Conservation (phyloP, 2,329 filamentous ascomycete species). For the Calonectria pseudoturangicola region DNA sequence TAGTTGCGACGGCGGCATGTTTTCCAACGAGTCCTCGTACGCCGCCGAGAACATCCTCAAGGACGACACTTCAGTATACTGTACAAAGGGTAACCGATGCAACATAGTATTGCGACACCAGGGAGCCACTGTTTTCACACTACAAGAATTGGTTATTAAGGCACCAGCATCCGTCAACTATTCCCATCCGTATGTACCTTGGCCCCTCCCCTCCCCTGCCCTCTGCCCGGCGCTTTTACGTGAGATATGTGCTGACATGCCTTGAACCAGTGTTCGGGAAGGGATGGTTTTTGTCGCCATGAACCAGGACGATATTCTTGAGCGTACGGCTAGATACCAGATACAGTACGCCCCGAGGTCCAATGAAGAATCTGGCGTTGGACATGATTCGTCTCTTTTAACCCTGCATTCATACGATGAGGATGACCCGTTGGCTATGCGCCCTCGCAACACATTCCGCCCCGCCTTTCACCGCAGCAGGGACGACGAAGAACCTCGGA, state of each 20-base stretch:
- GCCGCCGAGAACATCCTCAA: constrained; percentile 88
- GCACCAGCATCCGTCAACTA: constrained; percentile 85
- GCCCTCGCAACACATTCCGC: constrained; percentile 61
- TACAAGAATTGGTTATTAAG: constrained; percentile 92
- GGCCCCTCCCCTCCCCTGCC: constrained; percentile 36
- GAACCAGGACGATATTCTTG: constrained; percentile 84
- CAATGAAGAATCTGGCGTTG: constrained; percentile 45
- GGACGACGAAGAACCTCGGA: constrained; percentile 67
- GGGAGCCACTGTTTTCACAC: constrained; percentile 85
- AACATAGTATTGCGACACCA: constrained; percentile 91
- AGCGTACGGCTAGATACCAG: constrained; percentile 83
- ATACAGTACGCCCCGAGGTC: constrained; percentile 74
- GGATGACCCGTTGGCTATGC: constrained; percentile 66
- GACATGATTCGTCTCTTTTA: constrained; percentile 68
- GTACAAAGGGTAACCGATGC: constrained; percentile 90
- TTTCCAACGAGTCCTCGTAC: constrained; percentile 77
- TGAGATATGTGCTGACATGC: constrained; percentile 41
- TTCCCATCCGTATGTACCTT: constrained; percentile 84
- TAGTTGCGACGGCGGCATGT: constrained; percentile 89
- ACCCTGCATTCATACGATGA: constrained; percentile 71
- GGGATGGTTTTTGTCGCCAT: constrained; percentile 95
- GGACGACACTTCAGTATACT: constrained; percentile 90
- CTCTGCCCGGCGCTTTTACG: constrained; percentile 29
- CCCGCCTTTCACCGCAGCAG: constrained; percentile 48
- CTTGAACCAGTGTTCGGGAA: constrained; percentile 82